Evolutionary conservation across 139 green algal genomes (phyloP).

Genomic region (Pseudopediastrum boryanum): DNA sequence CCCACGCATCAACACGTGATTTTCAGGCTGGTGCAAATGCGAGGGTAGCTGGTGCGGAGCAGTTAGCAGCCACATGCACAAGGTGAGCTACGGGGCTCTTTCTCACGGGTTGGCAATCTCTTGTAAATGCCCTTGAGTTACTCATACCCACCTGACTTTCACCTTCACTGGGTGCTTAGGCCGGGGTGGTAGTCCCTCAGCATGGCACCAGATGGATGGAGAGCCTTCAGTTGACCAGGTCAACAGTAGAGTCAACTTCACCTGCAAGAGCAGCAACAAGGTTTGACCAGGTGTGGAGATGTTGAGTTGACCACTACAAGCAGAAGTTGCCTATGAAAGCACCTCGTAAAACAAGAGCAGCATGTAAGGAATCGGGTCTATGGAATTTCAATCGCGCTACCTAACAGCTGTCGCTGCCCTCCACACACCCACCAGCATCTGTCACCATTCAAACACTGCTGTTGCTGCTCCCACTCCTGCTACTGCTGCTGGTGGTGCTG

Average conservation of each 20-base stretch:
- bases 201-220: conserved; percentile 50
- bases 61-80: no score
- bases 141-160: conserved; percentile 18
- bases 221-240: conserved; percentile 34
- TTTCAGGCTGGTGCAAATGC: no score
- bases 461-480: no score
- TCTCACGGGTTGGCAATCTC: no score
- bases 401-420: background rate
- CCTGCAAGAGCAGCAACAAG: conserved; percentile 23
- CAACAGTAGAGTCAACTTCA: conserved; percentile 58
- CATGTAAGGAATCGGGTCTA: background rate
- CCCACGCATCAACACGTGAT: background rate
- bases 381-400: background rate
- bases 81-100: no score
- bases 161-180: conserved; percentile 58
- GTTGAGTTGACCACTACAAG: no score
- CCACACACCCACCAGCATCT: no score
- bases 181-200: conserved; percentile 41
- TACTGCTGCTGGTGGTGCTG: no score
- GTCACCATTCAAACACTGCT: no score
- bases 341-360: background rate
- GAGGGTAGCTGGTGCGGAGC: background rate
- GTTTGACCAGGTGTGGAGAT: no score
- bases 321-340: background rate
- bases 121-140: background rate